These are phyloP conservation scores for Wickerhamiella vanderwaltii DNA, from an alignment of 805 yeast species.

Conservation along the genomic window DNA sequence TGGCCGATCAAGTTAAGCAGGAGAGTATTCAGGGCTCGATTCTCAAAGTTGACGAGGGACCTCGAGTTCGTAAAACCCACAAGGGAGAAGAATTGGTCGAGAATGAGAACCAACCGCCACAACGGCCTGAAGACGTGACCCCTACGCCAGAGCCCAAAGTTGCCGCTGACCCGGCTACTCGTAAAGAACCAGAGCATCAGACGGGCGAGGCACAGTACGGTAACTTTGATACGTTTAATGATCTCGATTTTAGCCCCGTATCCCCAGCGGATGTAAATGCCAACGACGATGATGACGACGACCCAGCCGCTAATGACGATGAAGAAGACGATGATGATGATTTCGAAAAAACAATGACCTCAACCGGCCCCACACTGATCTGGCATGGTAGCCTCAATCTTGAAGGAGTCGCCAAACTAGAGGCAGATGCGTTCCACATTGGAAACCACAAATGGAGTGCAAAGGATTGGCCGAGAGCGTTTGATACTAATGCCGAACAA, in stretches of 20 bases:
- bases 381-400: conserved; percentile 42
- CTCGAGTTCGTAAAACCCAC: conserved; percentile 66
- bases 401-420: conserved; percentile 38
- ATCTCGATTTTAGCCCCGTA: background rate
- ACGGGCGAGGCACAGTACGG: conserved; percentile 7
- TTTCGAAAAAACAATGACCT: conserved; percentile 24
- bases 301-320: conserved; percentile 9
- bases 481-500: conserved; percentile 17
- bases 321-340: conserved; percentile 30
- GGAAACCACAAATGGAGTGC: conserved; percentile 23
- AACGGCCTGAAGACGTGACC: background rate
- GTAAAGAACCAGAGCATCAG: background rate
- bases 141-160: background rate
- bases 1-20: conserved; percentile 58
- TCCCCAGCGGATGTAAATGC: no score
- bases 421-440: conserved; percentile 32
- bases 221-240: background rate
- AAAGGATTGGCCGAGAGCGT: conserved; percentile 20
- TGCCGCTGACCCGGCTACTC: background rate
- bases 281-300: background rate
- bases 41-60: conserved; percentile 45
- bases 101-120: conserved; percentile 21
- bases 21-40: conserved; percentile 60
- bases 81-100: conserved; percentile 75
- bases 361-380: conserved; percentile 6